phyloP scores from a whole-genome alignment of 352 stramenopile species.

The Plasmopara halstedii region DNA sequence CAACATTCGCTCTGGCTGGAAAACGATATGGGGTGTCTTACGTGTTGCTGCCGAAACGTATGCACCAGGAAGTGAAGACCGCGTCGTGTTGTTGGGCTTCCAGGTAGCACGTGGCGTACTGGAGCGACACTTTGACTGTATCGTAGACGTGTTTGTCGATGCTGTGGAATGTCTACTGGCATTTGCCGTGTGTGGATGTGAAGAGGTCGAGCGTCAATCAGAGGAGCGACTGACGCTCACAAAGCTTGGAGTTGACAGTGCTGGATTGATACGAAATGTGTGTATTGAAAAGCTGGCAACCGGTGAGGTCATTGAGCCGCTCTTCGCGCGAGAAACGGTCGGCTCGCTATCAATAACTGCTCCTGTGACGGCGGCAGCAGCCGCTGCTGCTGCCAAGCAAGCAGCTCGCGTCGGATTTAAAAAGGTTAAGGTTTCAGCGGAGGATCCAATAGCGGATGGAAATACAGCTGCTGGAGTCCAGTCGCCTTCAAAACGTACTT shows the following conservation, averaged over 20 bases:
- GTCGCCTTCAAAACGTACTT: conserved; percentile 20
- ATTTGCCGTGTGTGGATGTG: conserved; percentile 67
- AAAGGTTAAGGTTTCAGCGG: conserved; percentile 35
- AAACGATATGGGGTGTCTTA: conserved; percentile 91
- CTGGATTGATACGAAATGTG: conserved; percentile 49
- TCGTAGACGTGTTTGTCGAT: conserved; percentile 76
- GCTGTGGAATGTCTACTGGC: conserved; percentile 72
- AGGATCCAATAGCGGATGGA: conserved; percentile 9
- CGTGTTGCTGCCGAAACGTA: conserved; percentile 83
- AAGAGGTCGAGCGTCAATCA: conserved; percentile 48
- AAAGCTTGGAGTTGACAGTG: conserved; percentile 63
- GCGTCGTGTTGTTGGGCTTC: conserved; percentile 79
- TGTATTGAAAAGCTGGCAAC: conserved; percentile 70
- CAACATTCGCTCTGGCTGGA: conserved; percentile 91
- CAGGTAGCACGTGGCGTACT: conserved; percentile 86
- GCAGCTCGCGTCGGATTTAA: conserved; percentile 47
- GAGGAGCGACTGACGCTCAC: conserved; percentile 50
- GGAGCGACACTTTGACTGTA: conserved; percentile 60
- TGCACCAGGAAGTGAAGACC: conserved; percentile 54
- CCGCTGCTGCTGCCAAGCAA: conserved; percentile 22
- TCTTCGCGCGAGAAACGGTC: conserved; percentile 14
- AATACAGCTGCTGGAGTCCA: conserved; percentile 3
- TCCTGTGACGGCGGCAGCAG: conserved; percentile 5
- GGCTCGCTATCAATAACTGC: conserved; percentile 7
- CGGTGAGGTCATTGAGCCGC: conserved; percentile 61